Percentiles rank a stretch among this genome's conserved stretches.
phyloP scores from a whole-genome alignment of 257 asterid genomes.

The Osmanthus fragrans region DNA sequence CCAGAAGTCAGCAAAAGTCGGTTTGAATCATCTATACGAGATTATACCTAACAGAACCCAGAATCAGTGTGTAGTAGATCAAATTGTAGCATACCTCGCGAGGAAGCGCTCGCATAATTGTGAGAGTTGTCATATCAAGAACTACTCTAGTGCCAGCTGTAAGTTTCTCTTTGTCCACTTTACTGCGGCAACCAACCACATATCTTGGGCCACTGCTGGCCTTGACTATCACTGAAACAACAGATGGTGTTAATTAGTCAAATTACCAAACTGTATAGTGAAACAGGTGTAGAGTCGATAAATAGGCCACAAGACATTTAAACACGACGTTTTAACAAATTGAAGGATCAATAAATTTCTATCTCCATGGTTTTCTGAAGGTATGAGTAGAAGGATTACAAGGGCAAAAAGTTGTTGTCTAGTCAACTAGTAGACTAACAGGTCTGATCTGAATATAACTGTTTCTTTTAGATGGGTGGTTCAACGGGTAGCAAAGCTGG shows the following conservation, averaged over 20 bases:
- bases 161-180: conserved; percentile 57
- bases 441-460: not conserved
- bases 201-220: conserved; percentile 41
- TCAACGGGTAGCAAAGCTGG: not conserved
- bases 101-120: conserved; percentile 63
- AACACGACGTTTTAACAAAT: not conserved
- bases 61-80: not conserved
- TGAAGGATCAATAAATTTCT: not conserved
- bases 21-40: conserved; percentile 2
- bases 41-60: not conserved
- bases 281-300: not conserved
- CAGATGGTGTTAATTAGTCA: not conserved
- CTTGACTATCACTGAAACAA: conserved; percentile 36
- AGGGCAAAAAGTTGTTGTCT: not conserved
- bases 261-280: not conserved
- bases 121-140: conserved; percentile 63
- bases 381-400: not conserved
- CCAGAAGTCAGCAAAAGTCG: not conserved
- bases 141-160: conserved; percentile 64
- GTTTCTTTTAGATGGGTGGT: not conserved
- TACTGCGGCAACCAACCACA: conserved; percentile 61
- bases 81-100: conserved; percentile 41
- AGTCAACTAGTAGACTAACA: not conserved
- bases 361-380: not conserved
- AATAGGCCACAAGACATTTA: not conserved